These are phyloP conservation scores for Termitomyces sp. DNA, from an alignment of 1,284 basidiomycete genomes.

Conservation along the genomic window DNA sequence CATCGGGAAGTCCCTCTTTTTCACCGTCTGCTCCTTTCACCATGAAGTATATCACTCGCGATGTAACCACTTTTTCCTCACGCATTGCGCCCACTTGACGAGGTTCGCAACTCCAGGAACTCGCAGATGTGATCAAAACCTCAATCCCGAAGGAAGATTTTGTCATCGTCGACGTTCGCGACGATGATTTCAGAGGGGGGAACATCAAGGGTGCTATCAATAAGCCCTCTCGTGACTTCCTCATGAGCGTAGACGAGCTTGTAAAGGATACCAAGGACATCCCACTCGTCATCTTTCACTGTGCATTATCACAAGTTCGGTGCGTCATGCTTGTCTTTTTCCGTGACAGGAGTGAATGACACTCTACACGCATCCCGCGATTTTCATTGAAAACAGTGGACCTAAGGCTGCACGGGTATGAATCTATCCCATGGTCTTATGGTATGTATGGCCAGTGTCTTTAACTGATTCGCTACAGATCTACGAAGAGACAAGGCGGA, in stretches of 20 bases:
- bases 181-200: conserved; percentile 70
- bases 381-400: conserved; percentile 39
- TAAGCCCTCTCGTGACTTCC: conserved; percentile 56
- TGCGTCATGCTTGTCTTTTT: conserved; percentile 27
- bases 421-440: conserved; percentile 4
- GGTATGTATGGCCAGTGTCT: neutral
- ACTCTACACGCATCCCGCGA: neutral
- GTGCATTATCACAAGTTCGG: conserved; percentile 69
- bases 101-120: conserved; percentile 44
- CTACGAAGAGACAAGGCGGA: conserved; percentile 55
- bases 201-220: conserved; percentile 65
- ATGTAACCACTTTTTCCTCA: conserved; percentile 13
- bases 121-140: conserved; percentile 60
- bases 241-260: conserved; percentile 49
- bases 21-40: neutral
- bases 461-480: conserved; percentile 36
- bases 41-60: conserved; percentile 21
- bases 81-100: neutral
- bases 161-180: conserved; percentile 73
- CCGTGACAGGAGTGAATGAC: too few relatives aligned
- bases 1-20: neutral
- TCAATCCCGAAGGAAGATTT: conserved; percentile 61
- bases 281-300: conserved; percentile 69
- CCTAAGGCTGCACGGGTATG: conserved; percentile 69
- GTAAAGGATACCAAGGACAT: conserved; percentile 58